Conservation (phyloP, 352 stramenopile genomes). For the Phytophthora brassicae region DNA sequence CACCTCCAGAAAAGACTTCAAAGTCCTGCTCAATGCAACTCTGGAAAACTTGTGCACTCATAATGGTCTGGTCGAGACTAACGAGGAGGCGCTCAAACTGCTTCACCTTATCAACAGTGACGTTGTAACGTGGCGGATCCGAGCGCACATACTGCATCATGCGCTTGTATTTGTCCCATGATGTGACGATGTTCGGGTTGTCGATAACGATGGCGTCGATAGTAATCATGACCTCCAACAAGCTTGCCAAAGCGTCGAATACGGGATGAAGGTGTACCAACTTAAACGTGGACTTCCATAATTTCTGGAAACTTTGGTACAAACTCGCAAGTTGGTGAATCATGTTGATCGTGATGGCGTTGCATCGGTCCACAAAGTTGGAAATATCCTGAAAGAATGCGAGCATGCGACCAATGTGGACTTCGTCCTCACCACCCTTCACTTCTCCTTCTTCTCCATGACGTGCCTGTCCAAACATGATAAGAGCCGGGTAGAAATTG, state of each 20-base stretch:
- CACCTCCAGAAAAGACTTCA: slow-evolving; percentile 70
- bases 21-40: slow-evolving; percentile 91
- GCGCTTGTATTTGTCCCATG: slow-evolving; percentile 91
- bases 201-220: slow-evolving; percentile 89
- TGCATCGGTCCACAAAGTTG: slow-evolving; percentile 91
- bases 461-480: slow-evolving; percentile 86
- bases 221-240: slow-evolving; percentile 88
- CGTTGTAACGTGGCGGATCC: slow-evolving; percentile 79
- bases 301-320: slow-evolving; percentile 85
- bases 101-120: slow-evolving; percentile 81
- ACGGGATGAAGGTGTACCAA: slow-evolving; percentile 81
- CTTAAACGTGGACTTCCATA: slow-evolving; percentile 90
- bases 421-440: slow-evolving; percentile 79
- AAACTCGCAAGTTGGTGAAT: slow-evolving; percentile 89
- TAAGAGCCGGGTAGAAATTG: slow-evolving; percentile 87
- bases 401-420: slow-evolving; percentile 86
- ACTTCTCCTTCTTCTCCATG: slow-evolving; percentile 71
- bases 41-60: slow-evolving; percentile 87
- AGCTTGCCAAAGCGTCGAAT: slow-evolving; percentile 73
- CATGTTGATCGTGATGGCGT: slow-evolving; percentile 88
- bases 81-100: slow-evolving; percentile 87
- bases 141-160: slow-evolving; percentile 91
- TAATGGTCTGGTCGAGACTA: slow-evolving; percentile 87
- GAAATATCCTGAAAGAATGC: slow-evolving; percentile 90
- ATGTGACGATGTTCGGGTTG: slow-evolving; percentile 83